Evolutionary conservation across 768 basidiomycete genomes (phyloP).

Genomic region (Leccinum subgranulosum): DNA sequence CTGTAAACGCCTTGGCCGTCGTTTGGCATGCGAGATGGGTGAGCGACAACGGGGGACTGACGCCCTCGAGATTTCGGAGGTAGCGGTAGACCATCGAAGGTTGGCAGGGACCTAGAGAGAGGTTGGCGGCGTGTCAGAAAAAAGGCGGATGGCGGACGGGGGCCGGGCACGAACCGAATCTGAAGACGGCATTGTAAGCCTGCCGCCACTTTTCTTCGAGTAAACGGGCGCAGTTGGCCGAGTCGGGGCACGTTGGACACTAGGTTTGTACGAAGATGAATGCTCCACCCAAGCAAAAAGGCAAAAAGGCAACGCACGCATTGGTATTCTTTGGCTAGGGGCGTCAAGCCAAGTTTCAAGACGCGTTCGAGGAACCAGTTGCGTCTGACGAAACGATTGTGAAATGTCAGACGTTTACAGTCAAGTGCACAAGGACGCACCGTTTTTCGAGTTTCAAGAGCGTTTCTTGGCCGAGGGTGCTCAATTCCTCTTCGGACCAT

Average conservation of each 20-base stretch:
- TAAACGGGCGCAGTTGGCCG: slow-evolving; percentile 70
- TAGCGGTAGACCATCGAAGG: slow-evolving; percentile 93
- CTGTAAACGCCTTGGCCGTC: slow-evolving; percentile 85
- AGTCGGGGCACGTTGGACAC: slow-evolving; percentile 85
- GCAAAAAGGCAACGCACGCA: slow-evolving; percentile 54
- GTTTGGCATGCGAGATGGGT: slow-evolving; percentile 87
- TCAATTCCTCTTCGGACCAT: slow-evolving; percentile 76
- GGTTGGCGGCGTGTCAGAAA: neutral
- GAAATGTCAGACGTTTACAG: neutral
- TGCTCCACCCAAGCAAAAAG: neutral
- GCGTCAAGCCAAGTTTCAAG: slow-evolving; percentile 82
- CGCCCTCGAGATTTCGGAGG: slow-evolving; percentile 84
- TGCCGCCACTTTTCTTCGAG: slow-evolving; percentile 94
- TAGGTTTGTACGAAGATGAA: slow-evolving; percentile 27
- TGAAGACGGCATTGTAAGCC: slow-evolving; percentile 81
- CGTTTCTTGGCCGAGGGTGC: slow-evolving; percentile 78
- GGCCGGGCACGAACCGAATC: slow-evolving; percentile 56
- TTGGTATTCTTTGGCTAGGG: slow-evolving; percentile 92
- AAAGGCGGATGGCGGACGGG: neutral
- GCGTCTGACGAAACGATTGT: slow-evolving; percentile 46
- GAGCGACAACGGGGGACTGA: slow-evolving; percentile 83
- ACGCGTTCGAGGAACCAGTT: slow-evolving; percentile 97
- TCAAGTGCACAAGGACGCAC: slow-evolving; percentile 31
- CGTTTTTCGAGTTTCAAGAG: slow-evolving; percentile 87
- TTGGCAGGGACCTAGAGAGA: slow-evolving; percentile 66